Percentiles rank a stretch among this genome's conserved stretches.
Conservation (phyloP, 495 filamentous ascomycete genomes). For the Delitschia confertaspora region DNA sequence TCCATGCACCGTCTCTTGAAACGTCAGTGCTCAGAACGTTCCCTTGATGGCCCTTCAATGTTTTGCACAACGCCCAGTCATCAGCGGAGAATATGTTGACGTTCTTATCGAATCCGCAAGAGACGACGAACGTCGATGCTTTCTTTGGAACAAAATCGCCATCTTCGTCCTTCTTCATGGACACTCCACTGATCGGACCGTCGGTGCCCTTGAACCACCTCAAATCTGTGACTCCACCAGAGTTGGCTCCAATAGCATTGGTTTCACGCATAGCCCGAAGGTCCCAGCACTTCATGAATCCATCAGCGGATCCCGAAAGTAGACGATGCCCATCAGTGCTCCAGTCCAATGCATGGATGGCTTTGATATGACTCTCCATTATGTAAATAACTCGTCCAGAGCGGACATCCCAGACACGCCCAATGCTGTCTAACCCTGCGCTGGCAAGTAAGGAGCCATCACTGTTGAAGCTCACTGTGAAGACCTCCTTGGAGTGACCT, state of each 20-base stretch:
- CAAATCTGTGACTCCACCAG: slow-evolving; percentile 82
- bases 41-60: slow-evolving; percentile 79
- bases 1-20: slow-evolving; percentile 76
- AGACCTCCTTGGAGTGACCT: slow-evolving; percentile 88
- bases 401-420: slow-evolving; percentile 92
- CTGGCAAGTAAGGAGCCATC: slow-evolving; percentile 87
- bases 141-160: slow-evolving; percentile 47
- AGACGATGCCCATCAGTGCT: slow-evolving; percentile 81
- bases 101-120: slow-evolving; percentile 86
- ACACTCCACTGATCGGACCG: slow-evolving; percentile 46
- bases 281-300: slow-evolving; percentile 97
- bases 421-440: slow-evolving; percentile 87
- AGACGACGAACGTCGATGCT: slow-evolving; percentile 82
- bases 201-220: slow-evolving; percentile 86
- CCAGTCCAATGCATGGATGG: slow-evolving; percentile 91
- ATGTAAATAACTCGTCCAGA: slow-evolving; percentile 94
- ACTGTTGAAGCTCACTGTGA: slow-evolving; percentile 74
- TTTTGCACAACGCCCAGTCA: slow-evolving; percentile 87
- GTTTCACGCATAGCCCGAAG: slow-evolving; percentile 74
- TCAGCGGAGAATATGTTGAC: slow-evolving; percentile 93
- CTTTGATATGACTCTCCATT: slow-evolving; percentile 84
- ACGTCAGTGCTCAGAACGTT: slow-evolving; percentile 87
- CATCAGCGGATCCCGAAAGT: slow-evolving; percentile 82
- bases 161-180: slow-evolving; percentile 53
- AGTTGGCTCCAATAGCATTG: slow-evolving; percentile 83